These are phyloP conservation scores for Leptomonas seymouri DNA, from an alignment of 208 protist genomes.

Conservation along the genomic window DNA sequence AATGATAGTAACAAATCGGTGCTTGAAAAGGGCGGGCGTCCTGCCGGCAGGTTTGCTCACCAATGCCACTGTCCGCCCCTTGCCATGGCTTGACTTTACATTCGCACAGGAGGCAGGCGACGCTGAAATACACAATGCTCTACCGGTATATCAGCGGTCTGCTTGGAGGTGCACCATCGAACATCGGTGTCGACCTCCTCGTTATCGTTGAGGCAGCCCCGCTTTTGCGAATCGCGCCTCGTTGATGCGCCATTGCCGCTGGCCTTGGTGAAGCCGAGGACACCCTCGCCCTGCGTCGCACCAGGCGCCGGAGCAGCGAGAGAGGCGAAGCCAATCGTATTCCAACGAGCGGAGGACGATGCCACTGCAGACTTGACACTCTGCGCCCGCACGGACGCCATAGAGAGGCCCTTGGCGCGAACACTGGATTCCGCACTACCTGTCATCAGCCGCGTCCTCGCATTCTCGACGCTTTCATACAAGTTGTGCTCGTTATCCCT, in stretches of 20 bases:
- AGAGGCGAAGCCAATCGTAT: not conserved
- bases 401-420: not conserved
- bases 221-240: too few relatives aligned
- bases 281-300: too few relatives aligned
- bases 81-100: too few relatives aligned
- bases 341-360: not conserved
- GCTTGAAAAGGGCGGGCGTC: too few relatives aligned
- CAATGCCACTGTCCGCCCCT: too few relatives aligned
- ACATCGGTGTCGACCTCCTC: constrained; percentile 1
- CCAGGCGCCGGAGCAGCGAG: not conserved
- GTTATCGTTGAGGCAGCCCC: not conserved
- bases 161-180: constrained; percentile 48
- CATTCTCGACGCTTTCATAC: constrained; percentile 40
- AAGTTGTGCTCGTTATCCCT: constrained; percentile 22
- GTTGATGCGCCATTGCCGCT: too few relatives aligned
- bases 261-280: too few relatives aligned
- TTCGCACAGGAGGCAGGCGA: constrained; percentile 36
- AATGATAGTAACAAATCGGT: too few relatives aligned
- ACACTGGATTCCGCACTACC: not conserved
- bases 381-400: too few relatives aligned
- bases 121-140: constrained; percentile 59
- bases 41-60: too few relatives aligned
- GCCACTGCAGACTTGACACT: too few relatives aligned
- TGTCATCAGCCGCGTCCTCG: not conserved
- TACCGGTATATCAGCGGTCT: constrained; percentile 42